Evolutionary conservation across 139 green algal genomes (phyloP).

Genomic region (Chlorella sp.): DNA sequence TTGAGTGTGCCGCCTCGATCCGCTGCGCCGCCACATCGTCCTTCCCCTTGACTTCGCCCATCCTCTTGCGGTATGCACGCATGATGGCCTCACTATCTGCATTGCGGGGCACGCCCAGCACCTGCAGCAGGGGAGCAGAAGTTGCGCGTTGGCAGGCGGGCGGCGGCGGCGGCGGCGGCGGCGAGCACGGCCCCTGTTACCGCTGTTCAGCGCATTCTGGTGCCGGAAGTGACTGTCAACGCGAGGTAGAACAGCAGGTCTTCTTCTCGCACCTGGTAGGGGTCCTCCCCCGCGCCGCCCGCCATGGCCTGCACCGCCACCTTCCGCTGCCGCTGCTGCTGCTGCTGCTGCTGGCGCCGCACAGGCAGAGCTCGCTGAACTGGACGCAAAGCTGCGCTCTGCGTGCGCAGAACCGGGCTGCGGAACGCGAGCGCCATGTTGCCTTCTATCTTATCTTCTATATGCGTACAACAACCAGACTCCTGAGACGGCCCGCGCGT

Average conservation of each 20-base stretch:
- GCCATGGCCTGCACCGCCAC: not conserved
- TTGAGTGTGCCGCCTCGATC: conserved; percentile 66
- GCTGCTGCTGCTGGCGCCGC: too few species aligned
- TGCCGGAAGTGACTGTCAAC: too few species aligned
- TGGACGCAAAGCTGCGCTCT: too few species aligned
- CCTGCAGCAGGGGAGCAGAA: conserved; percentile 34
- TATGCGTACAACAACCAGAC: too few species aligned
- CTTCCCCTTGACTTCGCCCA: conserved; percentile 44
- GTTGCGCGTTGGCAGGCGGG: not conserved
- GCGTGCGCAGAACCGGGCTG: too few species aligned
- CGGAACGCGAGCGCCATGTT: too few species aligned
- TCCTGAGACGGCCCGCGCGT: too few species aligned
- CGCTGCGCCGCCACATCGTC: conserved; percentile 38
- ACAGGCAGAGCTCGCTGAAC: too few species aligned
- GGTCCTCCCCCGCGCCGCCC: conserved; percentile 34
- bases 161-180: not conserved
- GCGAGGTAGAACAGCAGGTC: not conserved
- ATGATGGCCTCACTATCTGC: conserved; percentile 57
- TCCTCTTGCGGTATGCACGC: conserved; percentile 56
- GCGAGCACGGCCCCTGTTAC: too few species aligned
- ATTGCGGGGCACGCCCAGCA: conserved; percentile 54
- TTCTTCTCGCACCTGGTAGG: conserved; percentile 36
- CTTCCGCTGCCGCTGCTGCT: too few species aligned
- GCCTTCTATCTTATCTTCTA: too few species aligned
- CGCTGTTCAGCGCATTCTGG: not conserved